A percentile compares a stretch with the other conserved stretches of the same genome.
phyloP scores from a whole-genome alignment of 306 rosid genomes.

The Arachis hypogaea region DNA sequence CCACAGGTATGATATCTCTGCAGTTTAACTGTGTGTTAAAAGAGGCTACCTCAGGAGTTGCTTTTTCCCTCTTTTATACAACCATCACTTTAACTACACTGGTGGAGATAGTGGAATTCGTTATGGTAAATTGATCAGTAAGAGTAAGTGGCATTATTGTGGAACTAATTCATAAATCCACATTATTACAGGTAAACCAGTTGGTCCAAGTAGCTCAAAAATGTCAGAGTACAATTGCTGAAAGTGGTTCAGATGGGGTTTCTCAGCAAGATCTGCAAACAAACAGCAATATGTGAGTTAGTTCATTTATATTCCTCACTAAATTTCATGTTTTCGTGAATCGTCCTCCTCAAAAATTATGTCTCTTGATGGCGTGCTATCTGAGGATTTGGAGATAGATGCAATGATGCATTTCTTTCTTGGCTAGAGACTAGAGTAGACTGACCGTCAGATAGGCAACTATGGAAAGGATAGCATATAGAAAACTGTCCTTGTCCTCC shows the following conservation, averaged over 20 bases:
- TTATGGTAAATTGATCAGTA: neutral
- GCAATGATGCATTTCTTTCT: neutral
- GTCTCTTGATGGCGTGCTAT: constrained; percentile 18
- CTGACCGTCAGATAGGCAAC: neutral
- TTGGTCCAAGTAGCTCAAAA: constrained; percentile 91
- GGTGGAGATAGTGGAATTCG: neutral
- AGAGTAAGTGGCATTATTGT: constrained; percentile 5
- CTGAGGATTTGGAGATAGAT: constrained; percentile 1
- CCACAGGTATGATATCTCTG: constrained; percentile 75
- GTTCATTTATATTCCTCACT: constrained; percentile 7
- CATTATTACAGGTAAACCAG: constrained; percentile 75
- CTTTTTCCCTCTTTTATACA: neutral
- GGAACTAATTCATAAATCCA: constrained; percentile 28
- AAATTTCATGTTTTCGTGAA: constrained; percentile 15
- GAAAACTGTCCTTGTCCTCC: neutral
- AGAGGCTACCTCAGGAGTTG: neutral
- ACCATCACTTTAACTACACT: neutral
- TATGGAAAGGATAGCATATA: neutral
- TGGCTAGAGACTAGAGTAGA: neutral
- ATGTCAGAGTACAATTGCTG: constrained; percentile 83
- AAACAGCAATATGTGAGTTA: constrained; percentile 90
- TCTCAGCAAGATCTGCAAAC: constrained; percentile 91
- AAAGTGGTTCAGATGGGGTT: constrained; percentile 88
- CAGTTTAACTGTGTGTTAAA: too few species aligned
- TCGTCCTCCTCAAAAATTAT: neutral